Evolutionary conservation across 352 stramenopile species (phyloP).

Genomic region (Phytophthora sansomeana): DNA sequence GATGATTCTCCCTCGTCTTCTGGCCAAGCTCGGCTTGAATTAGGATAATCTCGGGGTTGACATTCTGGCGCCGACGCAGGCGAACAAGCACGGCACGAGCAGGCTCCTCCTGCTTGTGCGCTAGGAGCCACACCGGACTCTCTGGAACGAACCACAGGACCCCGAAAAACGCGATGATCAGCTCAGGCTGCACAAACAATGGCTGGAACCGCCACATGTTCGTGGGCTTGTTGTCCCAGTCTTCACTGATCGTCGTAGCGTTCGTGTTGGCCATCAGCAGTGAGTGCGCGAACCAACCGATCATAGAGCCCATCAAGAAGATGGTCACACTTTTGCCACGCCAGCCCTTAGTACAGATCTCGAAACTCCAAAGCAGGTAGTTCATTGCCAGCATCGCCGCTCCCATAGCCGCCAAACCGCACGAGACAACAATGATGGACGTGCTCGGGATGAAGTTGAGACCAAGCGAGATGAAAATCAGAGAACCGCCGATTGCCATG

Average conservation of each 20-base stretch:
- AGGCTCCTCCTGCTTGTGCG: constrained; percentile 62
- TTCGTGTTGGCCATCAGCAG: constrained; percentile 68
- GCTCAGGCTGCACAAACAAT: constrained; percentile 64
- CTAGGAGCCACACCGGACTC: constrained; percentile 79
- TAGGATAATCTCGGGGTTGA: constrained; percentile 63
- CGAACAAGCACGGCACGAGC: constrained; percentile 62
- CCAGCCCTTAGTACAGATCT: constrained; percentile 90
- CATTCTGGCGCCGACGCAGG: constrained; percentile 73
- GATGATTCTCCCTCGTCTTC: constrained; percentile 55
- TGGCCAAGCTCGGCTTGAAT: constrained; percentile 67
- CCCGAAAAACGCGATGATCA: constrained; percentile 65
- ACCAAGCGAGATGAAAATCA: constrained; percentile 59
- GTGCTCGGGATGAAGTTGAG: constrained; percentile 74
- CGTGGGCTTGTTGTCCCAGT: constrained; percentile 47
- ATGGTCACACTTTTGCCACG: constrained; percentile 86
- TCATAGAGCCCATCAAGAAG: constrained; percentile 78
- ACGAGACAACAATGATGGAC: constrained; percentile 60
- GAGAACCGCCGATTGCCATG: constrained; percentile 61
- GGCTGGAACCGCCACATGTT: constrained; percentile 75
- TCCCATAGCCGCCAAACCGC: constrained; percentile 60
- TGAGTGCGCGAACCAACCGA: constrained; percentile 75
- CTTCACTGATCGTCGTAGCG: constrained; percentile 39
- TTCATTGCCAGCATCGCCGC: constrained; percentile 78
- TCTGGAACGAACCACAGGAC: constrained; percentile 80
- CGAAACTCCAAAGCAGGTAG: constrained; percentile 82